phyloP scores from a whole-genome alignment of 768 basidiomycete genomes.

The Leccinum subgranulosum region DNA sequence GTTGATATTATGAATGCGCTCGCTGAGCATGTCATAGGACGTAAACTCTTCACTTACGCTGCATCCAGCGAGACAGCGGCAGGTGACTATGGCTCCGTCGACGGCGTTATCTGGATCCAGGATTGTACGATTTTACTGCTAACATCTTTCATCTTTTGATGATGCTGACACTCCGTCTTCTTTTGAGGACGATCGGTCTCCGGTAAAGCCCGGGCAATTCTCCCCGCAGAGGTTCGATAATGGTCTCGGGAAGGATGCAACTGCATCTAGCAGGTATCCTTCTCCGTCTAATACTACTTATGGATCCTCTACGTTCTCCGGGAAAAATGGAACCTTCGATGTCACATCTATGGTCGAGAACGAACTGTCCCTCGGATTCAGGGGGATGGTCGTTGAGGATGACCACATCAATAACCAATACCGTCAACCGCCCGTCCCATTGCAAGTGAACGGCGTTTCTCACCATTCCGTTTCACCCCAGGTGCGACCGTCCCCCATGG shows the following conservation, averaged over 20 bases:
- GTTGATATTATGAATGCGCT: background rate
- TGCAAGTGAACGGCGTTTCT: constrained; percentile 29
- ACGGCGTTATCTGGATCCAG: constrained; percentile 38
- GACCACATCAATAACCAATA: constrained; percentile 41
- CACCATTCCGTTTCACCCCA: constrained; percentile 34
- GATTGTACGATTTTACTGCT: constrained; percentile 31
- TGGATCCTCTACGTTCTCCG: constrained; percentile 29
- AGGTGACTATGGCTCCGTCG: constrained; percentile 37
- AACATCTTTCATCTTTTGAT: constrained; percentile 13
- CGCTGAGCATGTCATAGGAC: constrained; percentile 36
- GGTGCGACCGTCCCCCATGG: constrained; percentile 41
- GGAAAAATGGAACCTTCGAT: constrained; percentile 36
- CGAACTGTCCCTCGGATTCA: constrained; percentile 54
- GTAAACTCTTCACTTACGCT: constrained; percentile 38
- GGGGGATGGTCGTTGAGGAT: constrained; percentile 61
- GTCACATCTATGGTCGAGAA: constrained; percentile 43
- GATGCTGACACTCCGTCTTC: constrained; percentile 15
- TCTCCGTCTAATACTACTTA: constrained; percentile 45
- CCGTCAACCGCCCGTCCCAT: constrained; percentile 34
- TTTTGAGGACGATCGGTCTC: constrained; percentile 45
- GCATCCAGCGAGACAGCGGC: constrained; percentile 47
- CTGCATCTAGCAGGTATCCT: constrained; percentile 39
- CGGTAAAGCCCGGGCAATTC: constrained; percentile 46
- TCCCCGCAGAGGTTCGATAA: constrained; percentile 55
- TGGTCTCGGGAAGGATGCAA: constrained; percentile 39